Evolutionary conservation across 1,284 basidiomycete species (phyloP).

Genomic region (Pascua sp.): DNA sequence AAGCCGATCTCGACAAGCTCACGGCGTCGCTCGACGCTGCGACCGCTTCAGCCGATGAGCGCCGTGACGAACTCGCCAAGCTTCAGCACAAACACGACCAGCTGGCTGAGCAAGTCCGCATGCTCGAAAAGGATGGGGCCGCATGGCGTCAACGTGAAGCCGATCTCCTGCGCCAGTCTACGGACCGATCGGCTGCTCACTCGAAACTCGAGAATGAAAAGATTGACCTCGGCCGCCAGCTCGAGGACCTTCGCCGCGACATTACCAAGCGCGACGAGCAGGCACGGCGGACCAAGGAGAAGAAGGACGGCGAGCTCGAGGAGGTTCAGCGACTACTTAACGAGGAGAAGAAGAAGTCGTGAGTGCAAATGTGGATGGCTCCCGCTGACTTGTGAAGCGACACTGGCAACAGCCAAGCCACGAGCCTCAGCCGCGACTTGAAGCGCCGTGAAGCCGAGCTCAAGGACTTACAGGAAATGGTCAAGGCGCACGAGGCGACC

Average conservation of each 20-base stretch:
- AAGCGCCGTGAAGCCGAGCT: slow-evolving; percentile 74
- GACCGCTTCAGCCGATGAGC: slow-evolving; percentile 24
- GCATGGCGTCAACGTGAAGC: slow-evolving; percentile 65
- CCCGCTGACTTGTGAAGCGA: slow-evolving; percentile 54
- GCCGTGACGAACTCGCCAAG: slow-evolving; percentile 28
- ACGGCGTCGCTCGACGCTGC: slow-evolving; percentile 83
- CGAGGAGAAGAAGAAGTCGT: slow-evolving; percentile 66
- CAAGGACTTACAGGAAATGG: slow-evolving; percentile 58
- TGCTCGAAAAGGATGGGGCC: slow-evolving; percentile 71
- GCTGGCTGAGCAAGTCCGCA: slow-evolving; percentile 75
- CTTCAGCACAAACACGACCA: slow-evolving; percentile 62
- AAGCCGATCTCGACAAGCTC: slow-evolving; percentile 76
- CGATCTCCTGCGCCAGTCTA: slow-evolving; percentile 52
- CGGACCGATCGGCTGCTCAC: slow-evolving; percentile 29
- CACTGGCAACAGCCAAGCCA: slow-evolving; percentile 58
- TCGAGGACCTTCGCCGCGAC: slow-evolving; percentile 69
- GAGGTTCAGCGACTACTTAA: slow-evolving; percentile 73
- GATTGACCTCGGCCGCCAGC: slow-evolving; percentile 61
- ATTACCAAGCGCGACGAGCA: slow-evolving; percentile 77
- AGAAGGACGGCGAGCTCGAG: slow-evolving; percentile 63
- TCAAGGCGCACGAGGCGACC: slow-evolving; percentile 59
- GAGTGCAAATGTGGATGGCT: slow-evolving; percentile 32
- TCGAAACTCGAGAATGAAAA: slow-evolving; percentile 53
- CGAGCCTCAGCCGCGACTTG: slow-evolving; percentile 63
- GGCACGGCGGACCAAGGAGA: slow-evolving; percentile 67